A percentile compares a stretch with the other conserved stretches of the same genome.
Evolutionary conservation across 257 asterid genomes (phyloP).

Genomic region (Penstemon barbatus): DNA sequence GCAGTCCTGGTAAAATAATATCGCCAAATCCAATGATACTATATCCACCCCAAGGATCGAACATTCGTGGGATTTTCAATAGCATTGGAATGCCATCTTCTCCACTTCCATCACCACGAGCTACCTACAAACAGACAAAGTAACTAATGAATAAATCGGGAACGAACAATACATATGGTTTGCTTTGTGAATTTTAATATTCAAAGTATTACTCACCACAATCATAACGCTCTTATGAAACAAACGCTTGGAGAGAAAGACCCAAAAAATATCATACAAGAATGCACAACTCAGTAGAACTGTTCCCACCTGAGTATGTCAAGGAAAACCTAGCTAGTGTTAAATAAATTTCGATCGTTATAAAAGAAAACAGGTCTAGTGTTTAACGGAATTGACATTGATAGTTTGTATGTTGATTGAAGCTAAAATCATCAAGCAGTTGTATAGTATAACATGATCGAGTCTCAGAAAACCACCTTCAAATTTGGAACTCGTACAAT

Average conservation of each 20-base stretch:
- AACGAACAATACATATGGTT: background rate
- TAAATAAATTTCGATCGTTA: background rate
- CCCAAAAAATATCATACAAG: constrained; percentile 96
- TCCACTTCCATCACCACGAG: constrained; percentile 94
- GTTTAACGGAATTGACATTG: background rate
- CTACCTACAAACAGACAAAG: constrained; percentile 52
- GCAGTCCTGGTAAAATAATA: constrained; percentile 81
- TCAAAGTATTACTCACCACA: constrained; percentile 58
- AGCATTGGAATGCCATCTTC: constrained; percentile 98
- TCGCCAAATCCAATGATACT: constrained; percentile 95
- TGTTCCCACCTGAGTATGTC: constrained; percentile 80
- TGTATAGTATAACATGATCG: constrained; percentile 5
- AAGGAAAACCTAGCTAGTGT: constrained; percentile 18
- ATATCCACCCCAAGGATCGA: constrained; percentile 96
- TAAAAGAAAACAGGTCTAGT: too few relatives aligned
- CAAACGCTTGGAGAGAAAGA: constrained; percentile 82
- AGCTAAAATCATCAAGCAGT: constrained; percentile 10
- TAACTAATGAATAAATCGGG: background rate
- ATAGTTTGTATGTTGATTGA: background rate
- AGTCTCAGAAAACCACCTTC: constrained; percentile 53
- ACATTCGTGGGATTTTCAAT: constrained; percentile 86
- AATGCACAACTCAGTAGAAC: constrained; percentile 89
- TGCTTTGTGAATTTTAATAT: constrained; percentile 1
- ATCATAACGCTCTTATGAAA: constrained; percentile 98
- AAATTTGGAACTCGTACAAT: constrained; percentile 87